Base-by-base conservation (phyloP, 2,329 filamentous ascomycete species). In the Aspergillus udagawae region DNA sequence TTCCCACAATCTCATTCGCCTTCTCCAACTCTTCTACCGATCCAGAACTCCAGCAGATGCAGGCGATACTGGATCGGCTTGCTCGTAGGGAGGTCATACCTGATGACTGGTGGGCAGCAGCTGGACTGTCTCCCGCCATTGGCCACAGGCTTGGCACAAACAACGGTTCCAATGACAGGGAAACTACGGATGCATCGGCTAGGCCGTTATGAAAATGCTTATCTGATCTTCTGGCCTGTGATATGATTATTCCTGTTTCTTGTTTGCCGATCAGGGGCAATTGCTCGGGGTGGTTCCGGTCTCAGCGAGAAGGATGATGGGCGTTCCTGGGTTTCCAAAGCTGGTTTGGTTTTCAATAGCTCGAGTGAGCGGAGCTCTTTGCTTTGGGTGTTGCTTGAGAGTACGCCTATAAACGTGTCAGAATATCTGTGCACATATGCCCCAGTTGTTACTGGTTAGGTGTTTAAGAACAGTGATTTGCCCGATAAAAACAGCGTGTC, bases 31-130 rank as follows among this genome's bases (percentile, higher is more conserved):
- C 66, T 52, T 60, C 67, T 21, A 57, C 66, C 59, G 67, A 73
- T 32, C 64, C 65, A 20, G 75, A 77, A 56, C 72, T 89, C 27
- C 80, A 83, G 23, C 84, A 86, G 49, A 88, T 92, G 82, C 87
- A 90, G 64, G 81, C 82, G 52, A 88, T 95, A 49, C 80, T 94
- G 38, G 85, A 87, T 63, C 82, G 85, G 47, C 80, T 95, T 54
- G 85, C 87, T 35, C 81, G 83, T 20, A 80, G 89, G 25, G 83
- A 90, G 67, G 89, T 92, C 65, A 88, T 94, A 54, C 88, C 90
- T 0, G 90, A 94, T 60, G 86, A 91, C 62, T 92, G 88, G 86
- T 95, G 91, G 91, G 84, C 84, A 57, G 82, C 84, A 66, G 86
- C 82, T 57, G 88, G 88, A 45, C 80, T 90, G 61, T 86, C 80